Base-by-base conservation (phyloP, 768 basidiomycete species). In the Mrakia frigida region DNA sequence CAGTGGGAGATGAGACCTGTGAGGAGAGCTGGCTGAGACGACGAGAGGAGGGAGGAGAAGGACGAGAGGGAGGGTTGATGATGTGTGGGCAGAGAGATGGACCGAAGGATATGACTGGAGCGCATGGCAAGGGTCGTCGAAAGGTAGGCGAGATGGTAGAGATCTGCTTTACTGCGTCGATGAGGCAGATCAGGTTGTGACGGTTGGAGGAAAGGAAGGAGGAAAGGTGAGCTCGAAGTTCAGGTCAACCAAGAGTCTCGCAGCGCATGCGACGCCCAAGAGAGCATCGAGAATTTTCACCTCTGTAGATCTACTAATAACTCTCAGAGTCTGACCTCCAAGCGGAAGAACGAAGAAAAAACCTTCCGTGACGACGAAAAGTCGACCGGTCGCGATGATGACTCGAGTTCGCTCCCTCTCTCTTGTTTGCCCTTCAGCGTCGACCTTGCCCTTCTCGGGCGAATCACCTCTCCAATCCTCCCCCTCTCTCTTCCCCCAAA, bases 1-100 rank as follows among this genome's bases (percentile, higher is more conserved):
- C 69, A 77, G 33, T 52, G 70, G 31, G 50, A 43, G 70, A 77
- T 50, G 23, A 73, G 46, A 33, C 65, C 65, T 11, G 61, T 61
- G 53, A 77, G 65, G 0, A 71, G 46, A 18, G 50, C 60, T 18
- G 75, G 75, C 39, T 61, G 41, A 6, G 39, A 50, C 14, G 53
- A 0, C 5, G 13, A 4, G 21, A 74, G 65, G 21, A 65, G 74
- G 35, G 50, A 52, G 33, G 33, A 28, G 52, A 75, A 52, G 21
- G 56, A 65, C 1, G 28, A 11, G 37, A 75, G 21, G 5, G 67
- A 31, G 4, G 74, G 74, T 10, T 67, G 74, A 43, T 59, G 53
- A 28, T 68, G 74, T 0, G 50, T 69, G 6, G 52, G n/a, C 5
- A 75, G 21, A 0, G n/a, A 18, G n/a, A 46, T 31, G 46, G 69